Percentiles rank a stretch among this genome's conserved stretches.
Evolutionary conservation across 2,329 filamentous ascomycete species (phyloP).

Genomic region (Geosmithia morbida): DNA sequence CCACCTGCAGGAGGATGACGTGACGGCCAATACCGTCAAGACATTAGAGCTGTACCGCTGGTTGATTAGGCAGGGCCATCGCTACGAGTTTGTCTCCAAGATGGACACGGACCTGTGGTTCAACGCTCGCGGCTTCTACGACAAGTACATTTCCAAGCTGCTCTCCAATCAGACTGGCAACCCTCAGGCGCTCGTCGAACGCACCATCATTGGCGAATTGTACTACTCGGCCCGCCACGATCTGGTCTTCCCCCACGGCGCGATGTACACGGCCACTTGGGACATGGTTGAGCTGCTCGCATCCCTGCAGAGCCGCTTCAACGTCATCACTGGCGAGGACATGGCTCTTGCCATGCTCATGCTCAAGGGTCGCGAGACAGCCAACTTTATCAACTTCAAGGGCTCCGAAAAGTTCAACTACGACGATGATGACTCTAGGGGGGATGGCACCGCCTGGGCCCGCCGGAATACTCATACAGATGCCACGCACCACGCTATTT

Average conservation of each 20-base stretch:
- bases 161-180: constrained; percentile 6
- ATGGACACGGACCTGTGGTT: constrained; percentile 17
- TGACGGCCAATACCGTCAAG: constrained; percentile 18
- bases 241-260: constrained; percentile 14
- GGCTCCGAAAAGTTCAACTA: constrained; percentile 16
- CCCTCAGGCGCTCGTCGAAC: constrained; percentile 5
- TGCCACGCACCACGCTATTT: constrained; percentile 10
- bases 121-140: constrained; percentile 15
- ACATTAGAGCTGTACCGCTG: constrained; percentile 17
- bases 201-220: constrained; percentile 14
- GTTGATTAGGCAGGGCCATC: constrained; percentile 8
- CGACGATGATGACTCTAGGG: constrained; percentile 11
- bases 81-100: constrained; percentile 17
- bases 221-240: constrained; percentile 11
- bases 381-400: constrained; percentile 13
- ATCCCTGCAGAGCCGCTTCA: constrained; percentile 10
- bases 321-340: constrained; percentile 14
- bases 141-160: constrained; percentile 11
- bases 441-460: constrained; percentile 14
- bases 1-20: constrained; percentile 13
- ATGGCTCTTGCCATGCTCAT: constrained; percentile 14
- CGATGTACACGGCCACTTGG: constrained; percentile 18
- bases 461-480: constrained; percentile 9
- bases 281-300: constrained; percentile 14
- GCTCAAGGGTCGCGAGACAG: constrained; percentile 9